Conservation (phyloP, 371 early-diverging fungal genomes). For the Rhizopus sp. region DNA sequence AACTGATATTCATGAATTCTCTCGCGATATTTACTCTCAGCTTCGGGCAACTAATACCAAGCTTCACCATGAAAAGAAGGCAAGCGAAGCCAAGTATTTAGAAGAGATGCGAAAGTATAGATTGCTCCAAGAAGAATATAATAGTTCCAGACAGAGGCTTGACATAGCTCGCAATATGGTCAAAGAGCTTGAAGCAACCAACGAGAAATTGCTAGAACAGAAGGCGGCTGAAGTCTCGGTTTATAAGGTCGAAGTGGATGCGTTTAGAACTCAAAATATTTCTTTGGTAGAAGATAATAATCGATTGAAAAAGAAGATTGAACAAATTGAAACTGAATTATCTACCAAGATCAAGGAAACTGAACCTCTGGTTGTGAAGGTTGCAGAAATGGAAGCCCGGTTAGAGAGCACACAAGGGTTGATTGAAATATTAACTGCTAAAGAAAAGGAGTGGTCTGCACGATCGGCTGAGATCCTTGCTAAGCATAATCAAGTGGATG, state of each 20-base stretch:
- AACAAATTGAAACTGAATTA: constrained; percentile 3
- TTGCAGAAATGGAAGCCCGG: constrained; percentile 8
- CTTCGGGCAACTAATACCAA: constrained; percentile 4
- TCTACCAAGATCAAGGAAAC: background rate
- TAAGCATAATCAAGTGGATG: constrained; percentile 16
- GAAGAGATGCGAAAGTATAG: constrained; percentile 1
- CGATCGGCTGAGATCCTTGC: constrained; percentile 20
- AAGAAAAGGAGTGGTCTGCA: constrained; percentile 16
- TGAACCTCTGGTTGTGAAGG: constrained; percentile 5
- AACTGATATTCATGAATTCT: background rate
- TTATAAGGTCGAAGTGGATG: constrained; percentile 6
- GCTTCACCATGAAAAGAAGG: constrained; percentile 14
- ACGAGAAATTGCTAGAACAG: background rate
- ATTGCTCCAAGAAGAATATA: constrained; percentile 3
- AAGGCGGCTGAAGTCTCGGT: background rate
- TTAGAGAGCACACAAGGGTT: constrained; percentile 1
- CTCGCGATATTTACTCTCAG: constrained; percentile 3
- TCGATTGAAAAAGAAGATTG: constrained; percentile 2
- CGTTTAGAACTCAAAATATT: constrained; percentile 10
- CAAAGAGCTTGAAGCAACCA: constrained; percentile 4
- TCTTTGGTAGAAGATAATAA: background rate
- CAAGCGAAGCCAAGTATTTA: constrained; percentile 9
- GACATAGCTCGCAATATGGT: constrained; percentile 1
- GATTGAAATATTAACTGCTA: background rate
- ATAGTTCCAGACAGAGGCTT: background rate